Evolutionary conservation across 148 eudicot species (phyloP).

Genomic region (Dianthus caryophyllus): DNA sequence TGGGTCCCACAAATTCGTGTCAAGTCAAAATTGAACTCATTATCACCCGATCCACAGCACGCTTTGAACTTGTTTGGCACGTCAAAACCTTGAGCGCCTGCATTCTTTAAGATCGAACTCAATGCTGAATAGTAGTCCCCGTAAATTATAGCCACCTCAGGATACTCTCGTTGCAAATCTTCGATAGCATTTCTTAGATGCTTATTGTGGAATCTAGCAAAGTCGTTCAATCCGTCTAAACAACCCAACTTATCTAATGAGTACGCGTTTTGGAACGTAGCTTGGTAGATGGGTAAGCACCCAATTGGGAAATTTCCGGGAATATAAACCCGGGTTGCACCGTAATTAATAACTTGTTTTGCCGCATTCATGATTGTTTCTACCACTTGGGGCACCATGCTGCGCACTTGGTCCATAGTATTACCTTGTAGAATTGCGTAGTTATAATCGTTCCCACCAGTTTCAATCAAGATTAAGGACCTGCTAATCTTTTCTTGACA

Average conservation of each 20-base stretch:
- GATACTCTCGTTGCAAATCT: constrained; percentile 7
- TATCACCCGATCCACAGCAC: no score
- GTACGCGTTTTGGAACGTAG: no score
- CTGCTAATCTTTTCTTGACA: neutral
- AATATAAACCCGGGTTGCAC: no score
- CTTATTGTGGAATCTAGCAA: neutral
- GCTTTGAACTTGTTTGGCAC: no score
- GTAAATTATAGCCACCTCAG: neutral
- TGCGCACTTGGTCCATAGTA: neutral
- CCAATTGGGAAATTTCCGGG: no score
- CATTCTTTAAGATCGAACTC: neutral
- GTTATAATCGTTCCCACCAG: constrained; percentile 6
- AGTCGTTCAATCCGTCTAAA: neutral
- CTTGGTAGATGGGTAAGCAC: no score
- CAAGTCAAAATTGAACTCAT: neutral
- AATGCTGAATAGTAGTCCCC: constrained; percentile 10
- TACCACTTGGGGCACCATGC: neutral
- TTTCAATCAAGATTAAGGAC: neutral
- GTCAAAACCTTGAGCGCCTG: neutral
- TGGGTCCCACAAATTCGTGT: neutral
- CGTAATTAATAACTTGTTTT: neutral
- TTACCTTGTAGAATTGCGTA: neutral
- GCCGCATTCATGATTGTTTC: neutral
- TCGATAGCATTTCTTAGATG: neutral
- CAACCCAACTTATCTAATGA: no score